Base-by-base conservation (phyloP, 805 yeast species). In the Zygotorulaspora sp. region DNA sequence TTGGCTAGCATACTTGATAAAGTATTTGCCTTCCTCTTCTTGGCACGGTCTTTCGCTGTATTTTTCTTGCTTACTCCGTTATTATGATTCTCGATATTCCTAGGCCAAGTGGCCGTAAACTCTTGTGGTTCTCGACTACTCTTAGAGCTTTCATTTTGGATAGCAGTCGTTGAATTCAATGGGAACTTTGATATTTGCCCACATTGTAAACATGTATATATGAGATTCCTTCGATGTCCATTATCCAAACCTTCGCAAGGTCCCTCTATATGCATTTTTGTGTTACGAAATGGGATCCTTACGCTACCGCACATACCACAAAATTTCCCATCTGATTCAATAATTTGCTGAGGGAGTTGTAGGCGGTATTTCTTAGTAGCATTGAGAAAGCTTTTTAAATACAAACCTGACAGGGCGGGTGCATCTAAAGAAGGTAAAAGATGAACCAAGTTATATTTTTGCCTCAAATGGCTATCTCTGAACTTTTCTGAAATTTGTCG, bases 21-120 rank as follows among this genome's bases (percentile, higher is more conserved):
- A 13, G 69, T 65, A 40, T 65, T 70, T 50, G 62, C 62, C 52
- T 71, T 74, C 31, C 75, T 59, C 56, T 71, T 74, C 50, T 72
- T 74, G 12, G 69, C 62, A 31, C 74, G 56, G 15, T 63, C 65
- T 45, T 65, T 69, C 1, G 68, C 62, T 14, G 41, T 24, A 32
- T 41, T 45, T 14, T 48, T 48, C 10, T 8, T 6, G n/a, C 6
- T 12, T 42, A 44, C 32, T 26, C 38, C 35, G 14, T 39, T 36
- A 11, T 14, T 28, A 23, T 28, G 26, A 12, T 7, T 18, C 24
- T 30, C 15, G 20, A 33, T 35, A 37, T 40, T 9, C 23, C 27
- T 32, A 4, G 57, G 53, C 63, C 63, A 57, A 21, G 40, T 46
- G 1, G 63, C 63, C 7, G 49, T 54, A 29, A 52, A 54, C 14